Conservation (phyloP, 768 basidiomycete genomes). For the Leccinum longicurvipes region DNA sequence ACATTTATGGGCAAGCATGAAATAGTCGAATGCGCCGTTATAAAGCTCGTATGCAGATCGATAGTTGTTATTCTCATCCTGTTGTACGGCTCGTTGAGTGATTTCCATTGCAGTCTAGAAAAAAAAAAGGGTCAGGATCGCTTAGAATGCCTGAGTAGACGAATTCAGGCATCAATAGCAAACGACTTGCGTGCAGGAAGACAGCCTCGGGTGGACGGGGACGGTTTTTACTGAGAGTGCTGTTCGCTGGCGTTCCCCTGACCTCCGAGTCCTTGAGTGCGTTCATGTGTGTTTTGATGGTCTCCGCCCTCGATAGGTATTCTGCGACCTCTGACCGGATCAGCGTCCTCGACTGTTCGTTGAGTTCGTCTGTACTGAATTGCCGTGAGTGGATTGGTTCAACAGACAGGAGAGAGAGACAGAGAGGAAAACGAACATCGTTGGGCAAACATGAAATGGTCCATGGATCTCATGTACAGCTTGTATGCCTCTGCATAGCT, state of each 20-base stretch:
- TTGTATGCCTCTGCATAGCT: constrained; percentile 94
- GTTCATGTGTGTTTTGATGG: constrained; percentile 74
- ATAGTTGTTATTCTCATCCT: constrained; percentile 88
- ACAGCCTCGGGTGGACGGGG: constrained; percentile 17
- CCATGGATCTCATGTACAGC: constrained; percentile 87
- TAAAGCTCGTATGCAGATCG: constrained; percentile 88
- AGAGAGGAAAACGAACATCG: constrained; percentile 60
- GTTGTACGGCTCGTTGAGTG: constrained; percentile 84
- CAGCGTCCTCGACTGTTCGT: constrained; percentile 80
- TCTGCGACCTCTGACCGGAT: constrained; percentile 84
- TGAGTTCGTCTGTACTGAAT: constrained; percentile 60
- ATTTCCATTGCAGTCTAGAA: constrained; percentile 75
- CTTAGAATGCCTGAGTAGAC: too few species aligned
- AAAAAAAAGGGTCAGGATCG: neutral
- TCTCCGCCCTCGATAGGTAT: constrained; percentile 88
- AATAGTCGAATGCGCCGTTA: constrained; percentile 92
- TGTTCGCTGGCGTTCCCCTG: neutral
- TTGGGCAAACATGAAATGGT: constrained; percentile 96
- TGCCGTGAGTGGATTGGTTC: constrained; percentile 5
- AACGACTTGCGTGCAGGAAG: constrained; percentile 18
- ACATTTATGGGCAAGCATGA: constrained; percentile 95
- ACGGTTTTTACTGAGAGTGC: neutral
- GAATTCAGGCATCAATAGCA: too few species aligned
- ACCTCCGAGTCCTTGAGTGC: neutral
- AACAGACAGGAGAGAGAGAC: neutral